Evolutionary conservation across 768 basidiomycete species (phyloP).

Genomic region (Cystobasidium tubakii): DNA sequence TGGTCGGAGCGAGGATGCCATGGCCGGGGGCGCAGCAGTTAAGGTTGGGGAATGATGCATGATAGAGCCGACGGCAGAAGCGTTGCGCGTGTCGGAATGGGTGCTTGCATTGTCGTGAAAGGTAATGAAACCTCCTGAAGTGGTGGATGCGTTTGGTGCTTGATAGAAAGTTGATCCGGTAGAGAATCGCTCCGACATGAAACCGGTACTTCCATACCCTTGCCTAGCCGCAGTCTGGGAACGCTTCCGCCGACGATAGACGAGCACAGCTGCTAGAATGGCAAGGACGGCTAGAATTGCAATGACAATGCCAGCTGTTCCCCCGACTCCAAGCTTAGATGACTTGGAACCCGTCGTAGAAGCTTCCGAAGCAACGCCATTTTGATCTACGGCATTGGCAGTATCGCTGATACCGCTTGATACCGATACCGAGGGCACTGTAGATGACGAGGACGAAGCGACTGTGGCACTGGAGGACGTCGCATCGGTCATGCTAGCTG

Average conservation of each 20-base stretch:
- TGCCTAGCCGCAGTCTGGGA: background rate
- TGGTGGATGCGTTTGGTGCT: background rate
- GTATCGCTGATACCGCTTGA: background rate
- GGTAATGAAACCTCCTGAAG: conserved; percentile 19
- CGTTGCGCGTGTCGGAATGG: background rate
- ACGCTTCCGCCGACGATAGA: background rate
- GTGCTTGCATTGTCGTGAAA: conserved; percentile 33
- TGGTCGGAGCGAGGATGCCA: background rate
- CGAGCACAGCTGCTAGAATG: background rate
- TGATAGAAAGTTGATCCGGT: background rate
- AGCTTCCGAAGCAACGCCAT: background rate
- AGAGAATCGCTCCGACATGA: conserved; percentile 9
- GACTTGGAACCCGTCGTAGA: background rate
- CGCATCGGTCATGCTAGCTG: background rate
- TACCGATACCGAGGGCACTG: background rate
- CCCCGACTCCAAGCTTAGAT: background rate
- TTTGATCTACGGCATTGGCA: background rate
- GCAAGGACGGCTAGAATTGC: background rate
- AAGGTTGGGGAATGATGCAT: background rate
- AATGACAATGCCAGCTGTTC: conserved; percentile 16
- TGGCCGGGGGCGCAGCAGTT: background rate
- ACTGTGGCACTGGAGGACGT: background rate
- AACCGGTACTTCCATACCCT: background rate
- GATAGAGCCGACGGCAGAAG: background rate
- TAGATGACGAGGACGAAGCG: background rate